phyloP scores from a whole-genome alignment of 2,329 filamentous ascomycete species.

The Colletotrichum sp. region DNA sequence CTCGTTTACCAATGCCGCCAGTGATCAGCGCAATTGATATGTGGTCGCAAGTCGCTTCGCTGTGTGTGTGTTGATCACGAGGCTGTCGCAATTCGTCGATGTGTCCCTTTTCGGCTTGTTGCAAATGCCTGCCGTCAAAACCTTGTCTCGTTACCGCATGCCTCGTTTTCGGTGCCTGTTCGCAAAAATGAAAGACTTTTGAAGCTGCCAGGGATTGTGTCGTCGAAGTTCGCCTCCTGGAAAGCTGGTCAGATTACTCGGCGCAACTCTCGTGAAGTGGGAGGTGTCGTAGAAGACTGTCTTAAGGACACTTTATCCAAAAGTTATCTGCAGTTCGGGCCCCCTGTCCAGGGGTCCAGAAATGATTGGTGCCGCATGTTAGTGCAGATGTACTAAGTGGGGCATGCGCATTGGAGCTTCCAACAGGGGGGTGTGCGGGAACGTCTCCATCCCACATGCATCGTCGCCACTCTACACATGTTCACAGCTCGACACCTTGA shows the following conservation, averaged over 20 bases:
- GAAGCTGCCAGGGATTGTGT: background rate
- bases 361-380: slow-evolving; percentile 17
- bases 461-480: background rate
- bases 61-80: background rate
- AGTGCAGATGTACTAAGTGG: slow-evolving; percentile 1
- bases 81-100: background rate
- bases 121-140: slow-evolving; percentile 17
- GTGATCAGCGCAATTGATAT: background rate
- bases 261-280: slow-evolving; percentile 17
- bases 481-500: background rate
- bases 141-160: slow-evolving; percentile 5
- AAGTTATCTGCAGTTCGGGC: slow-evolving; percentile 16
- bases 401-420: slow-evolving; percentile 9
- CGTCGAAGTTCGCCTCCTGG: background rate
- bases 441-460: background rate
- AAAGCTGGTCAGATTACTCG: slow-evolving; percentile 6
- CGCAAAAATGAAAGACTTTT: background rate
- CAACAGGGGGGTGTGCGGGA: background rate
- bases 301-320: slow-evolving; percentile 25
- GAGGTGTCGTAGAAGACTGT: background rate
- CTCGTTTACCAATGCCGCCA: background rate
- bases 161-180: background rate
- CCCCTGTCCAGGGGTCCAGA: slow-evolving; percentile 16
- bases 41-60: background rate
- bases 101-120: slow-evolving; percentile 5